Conservation (phyloP, 768 basidiomycete species). For the Gyrodon lividus region DNA sequence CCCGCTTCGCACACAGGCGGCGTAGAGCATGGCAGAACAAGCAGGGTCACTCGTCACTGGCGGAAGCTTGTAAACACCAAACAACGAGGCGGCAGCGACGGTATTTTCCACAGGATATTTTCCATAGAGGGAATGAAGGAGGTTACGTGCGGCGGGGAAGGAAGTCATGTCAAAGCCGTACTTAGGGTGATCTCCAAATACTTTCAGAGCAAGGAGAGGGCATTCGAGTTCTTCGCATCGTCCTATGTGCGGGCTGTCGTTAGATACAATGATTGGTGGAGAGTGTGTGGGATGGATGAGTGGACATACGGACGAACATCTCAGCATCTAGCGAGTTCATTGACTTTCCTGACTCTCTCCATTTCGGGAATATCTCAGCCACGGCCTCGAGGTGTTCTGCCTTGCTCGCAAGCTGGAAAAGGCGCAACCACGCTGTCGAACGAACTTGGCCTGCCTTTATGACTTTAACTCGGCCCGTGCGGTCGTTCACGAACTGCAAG, state of each 20-base stretch:
- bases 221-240: conserved; percentile 61
- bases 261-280: background rate
- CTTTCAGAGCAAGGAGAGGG: conserved; percentile 54
- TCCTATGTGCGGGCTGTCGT: conserved; percentile 35
- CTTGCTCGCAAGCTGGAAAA: conserved; percentile 50
- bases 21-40: conserved; percentile 54
- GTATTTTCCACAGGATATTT: conserved; percentile 46
- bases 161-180: conserved; percentile 53
- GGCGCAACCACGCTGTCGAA: conserved; percentile 47
- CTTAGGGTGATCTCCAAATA: conserved; percentile 61
- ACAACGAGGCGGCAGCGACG: conserved; percentile 53
- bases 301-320: conserved; percentile 53
- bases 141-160: conserved; percentile 49
- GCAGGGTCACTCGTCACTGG: conserved; percentile 54
- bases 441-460: conserved; percentile 38
- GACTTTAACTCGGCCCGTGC: conserved; percentile 28
- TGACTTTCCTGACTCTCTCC: conserved; percentile 43
- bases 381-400: conserved; percentile 49
- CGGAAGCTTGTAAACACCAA: conserved; percentile 52
- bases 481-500: conserved; percentile 29
- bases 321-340: conserved; percentile 43
- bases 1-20: conserved; percentile 51
- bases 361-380: conserved; percentile 46
- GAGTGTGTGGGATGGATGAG: background rate
- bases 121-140: conserved; percentile 55